Percentiles rank a stretch among this genome's conserved stretches.
Conservation (phyloP, 31 red algal genomes). For the Bonnemaisonia californica region DNA sequence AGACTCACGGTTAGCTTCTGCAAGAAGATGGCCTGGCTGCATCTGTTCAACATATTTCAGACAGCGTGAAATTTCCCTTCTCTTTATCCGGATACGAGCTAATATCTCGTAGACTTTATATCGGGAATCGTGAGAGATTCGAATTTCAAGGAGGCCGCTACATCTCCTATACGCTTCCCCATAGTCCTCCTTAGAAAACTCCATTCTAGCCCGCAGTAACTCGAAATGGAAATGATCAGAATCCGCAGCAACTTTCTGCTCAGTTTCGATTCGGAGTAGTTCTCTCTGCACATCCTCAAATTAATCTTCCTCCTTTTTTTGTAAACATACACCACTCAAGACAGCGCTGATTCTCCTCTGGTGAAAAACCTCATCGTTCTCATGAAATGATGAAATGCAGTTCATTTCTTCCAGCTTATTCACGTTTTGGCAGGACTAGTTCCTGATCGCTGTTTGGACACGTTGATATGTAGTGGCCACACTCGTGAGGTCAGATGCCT, state of each 20-base stretch:
- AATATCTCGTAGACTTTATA: slow-evolving; percentile 54
- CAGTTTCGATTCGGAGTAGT: slow-evolving; percentile 63
- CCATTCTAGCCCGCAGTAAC: slow-evolving; percentile 47
- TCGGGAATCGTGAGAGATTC: slow-evolving; percentile 39
- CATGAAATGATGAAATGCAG: too few species aligned
- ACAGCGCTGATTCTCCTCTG: not conserved
- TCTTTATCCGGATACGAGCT: slow-evolving; percentile 66
- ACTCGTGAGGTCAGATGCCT: not conserved
- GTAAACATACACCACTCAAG: not conserved
- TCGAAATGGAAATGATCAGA: slow-evolving; percentile 64
- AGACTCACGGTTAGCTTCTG: slow-evolving; percentile 11
- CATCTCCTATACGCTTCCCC: slow-evolving; percentile 34
- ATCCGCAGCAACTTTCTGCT: slow-evolving; percentile 55
- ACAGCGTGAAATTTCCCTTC: slow-evolving; percentile 62
- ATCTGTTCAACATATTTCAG: slow-evolving; percentile 62
- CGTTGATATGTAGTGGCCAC: not conserved
- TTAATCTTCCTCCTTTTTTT: slow-evolving; percentile 30
- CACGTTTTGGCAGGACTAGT: not conserved
- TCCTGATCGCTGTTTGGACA: not conserved
- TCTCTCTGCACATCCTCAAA: slow-evolving; percentile 54
- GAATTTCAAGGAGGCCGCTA: slow-evolving; percentile 56
- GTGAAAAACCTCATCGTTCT: too few species aligned
- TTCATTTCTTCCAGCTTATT: not conserved
- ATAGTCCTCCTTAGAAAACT: slow-evolving; percentile 43
- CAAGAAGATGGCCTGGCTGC: slow-evolving; percentile 49